Base-by-base conservation (phyloP, 768 basidiomycete species). In the Boletellus ananiceps region DNA sequence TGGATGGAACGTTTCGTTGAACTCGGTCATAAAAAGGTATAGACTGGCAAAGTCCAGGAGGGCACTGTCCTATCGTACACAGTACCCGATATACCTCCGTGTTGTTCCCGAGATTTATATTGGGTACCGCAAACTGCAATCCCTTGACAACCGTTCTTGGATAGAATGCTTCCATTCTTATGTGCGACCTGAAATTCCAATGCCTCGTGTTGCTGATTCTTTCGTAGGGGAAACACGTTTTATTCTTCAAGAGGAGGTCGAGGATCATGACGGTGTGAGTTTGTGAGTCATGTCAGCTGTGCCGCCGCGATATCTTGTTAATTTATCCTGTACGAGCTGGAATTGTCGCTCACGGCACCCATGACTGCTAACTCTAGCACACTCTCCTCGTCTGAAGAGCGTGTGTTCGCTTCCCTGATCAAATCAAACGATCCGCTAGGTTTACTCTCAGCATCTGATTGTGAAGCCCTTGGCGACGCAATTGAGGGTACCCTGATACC, bases 1-100 rank as follows among this genome's bases (percentile, higher is more conserved):
- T 64, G 64, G 64, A 44, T 46, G 19, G 63, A 64, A 40, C 63
- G 63, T 37, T 66, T 51, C 27, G 55, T 64, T 21, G 64, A 64
- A 51, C 49, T 64, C 36, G 32, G 34, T 19, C 50, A 48, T 25
- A 34, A 14, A 21, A 52, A 55, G 44, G 25, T 12, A 46, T 54
- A 58, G 44, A 8, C 18, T 1, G 5, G 34, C 29, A 29, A 21
- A 33, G 13, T 23, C 25, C 11, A n/a, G 27, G 9, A 18, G 32
- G 27, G 15, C 3, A 25, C 32, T 48, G 16, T 44, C 23, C 39
- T 40, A 40, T 12, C 7, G 23, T 54, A 54, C 18, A 42, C 15
- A 25, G 31, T 50, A 39, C 23, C 2, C 19, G 16, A 40, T 21
- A 35, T 44, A 41, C 21, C 2, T 23, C 12, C n/a, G 11, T 40